Evolutionary conservation across 495 filamentous ascomycete genomes (phyloP), one percentile per base, ranked within the genome.

Genomic region (Pseudomonodictys pantanalensis): DNA sequence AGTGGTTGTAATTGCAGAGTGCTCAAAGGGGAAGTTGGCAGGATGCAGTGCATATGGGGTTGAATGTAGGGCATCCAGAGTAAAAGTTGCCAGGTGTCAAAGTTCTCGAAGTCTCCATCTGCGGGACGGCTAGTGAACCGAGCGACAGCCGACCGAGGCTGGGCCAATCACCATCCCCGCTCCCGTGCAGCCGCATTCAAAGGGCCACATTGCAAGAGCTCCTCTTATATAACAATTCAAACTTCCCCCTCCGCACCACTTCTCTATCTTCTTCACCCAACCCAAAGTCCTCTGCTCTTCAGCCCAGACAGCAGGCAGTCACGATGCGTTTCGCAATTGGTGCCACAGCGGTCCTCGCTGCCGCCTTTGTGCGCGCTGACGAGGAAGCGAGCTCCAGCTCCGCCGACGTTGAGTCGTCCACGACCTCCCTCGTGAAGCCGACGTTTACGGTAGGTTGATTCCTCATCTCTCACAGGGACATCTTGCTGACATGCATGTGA

Each of bases 361-460:
- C 71, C 53, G 71, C 71, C 56, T 57, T 72, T 60, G 68, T 66
- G 26, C 66, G 65, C n/a, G 72, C 72, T 29, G 66, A 69, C 42
- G 67, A 71, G 49, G 65, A 60, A 25, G 70, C 63, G 18, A 41
- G 38, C 38, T 62, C 63, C 22, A 66, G 56, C 55, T 69, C 70
- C 24, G 66, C 64, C 22, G 71, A 62, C 28, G 70, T 53, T 11
- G 77, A 82, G 69, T 76, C 84, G 15, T 71, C 71, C 12, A 80
- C 88, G 23, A 75, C 81, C 38, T 77, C 85, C 23, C 69, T 83
- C 39, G 79, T 84, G 71, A 84, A 87, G 66, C 91, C 93, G 22
- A 90, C 53, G 8, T 68, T 67, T 35, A 61, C 64, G 15, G 68
- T 67, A 58, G 48, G 55, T 39, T 20, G n/a, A 12, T 15, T 49